Evolutionary conservation across 2,329 filamentous ascomycete genomes (phyloP), one percentile per base, ranked within the genome.

Genomic region (Aspergillus texensis): DNA sequence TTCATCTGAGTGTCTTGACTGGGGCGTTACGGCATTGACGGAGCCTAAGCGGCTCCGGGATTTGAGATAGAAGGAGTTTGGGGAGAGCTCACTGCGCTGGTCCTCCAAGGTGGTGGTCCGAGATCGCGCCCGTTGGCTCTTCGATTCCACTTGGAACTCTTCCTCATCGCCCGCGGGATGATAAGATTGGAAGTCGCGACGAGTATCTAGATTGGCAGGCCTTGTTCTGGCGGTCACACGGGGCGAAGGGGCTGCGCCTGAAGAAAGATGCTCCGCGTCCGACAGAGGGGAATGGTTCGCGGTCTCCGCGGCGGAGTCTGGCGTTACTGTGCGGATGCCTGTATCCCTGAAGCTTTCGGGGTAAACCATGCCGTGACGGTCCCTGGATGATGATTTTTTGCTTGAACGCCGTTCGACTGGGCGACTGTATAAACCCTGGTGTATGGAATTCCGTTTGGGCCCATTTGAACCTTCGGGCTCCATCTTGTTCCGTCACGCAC

Each of bases 371-470:
- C 79, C 80, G 70, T 81, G 79, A 39, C 80, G 77, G 65, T 82
- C 80, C 63, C 77, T 78, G 21, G 80, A 82, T 32, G 80, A 80
- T 36, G 80, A 80, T 65, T 82, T 82, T 68, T 81, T 82, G 72
- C 80, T 82, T 11, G 80, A 72, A 45, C 79, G 74, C 54, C 79
- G 75, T 71, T 81, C 79, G 63, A 82, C 74, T 36, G 78, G 77
- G 61, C 78, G 76, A 63, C 72, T 77, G 64, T 79, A 73, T 52
- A 70, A 66, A 61, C 75, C 75, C 58, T 79, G 75, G 57, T 77
- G 77, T 65, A 75, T 71, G 24, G 78, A 79, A 65, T 77, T 77
- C 68, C 78, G 75, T 68, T 78, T 78, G 65, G 73, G 73, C 39
- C 75, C 76, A 74, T 79, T 78, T 58, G 75, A 71, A 69, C 76